A percentile compares a stretch with the other conserved stretches of the same genome.
Conservation (phyloP, 305 asterid genomes). For the Solanum hybrid region DNA sequence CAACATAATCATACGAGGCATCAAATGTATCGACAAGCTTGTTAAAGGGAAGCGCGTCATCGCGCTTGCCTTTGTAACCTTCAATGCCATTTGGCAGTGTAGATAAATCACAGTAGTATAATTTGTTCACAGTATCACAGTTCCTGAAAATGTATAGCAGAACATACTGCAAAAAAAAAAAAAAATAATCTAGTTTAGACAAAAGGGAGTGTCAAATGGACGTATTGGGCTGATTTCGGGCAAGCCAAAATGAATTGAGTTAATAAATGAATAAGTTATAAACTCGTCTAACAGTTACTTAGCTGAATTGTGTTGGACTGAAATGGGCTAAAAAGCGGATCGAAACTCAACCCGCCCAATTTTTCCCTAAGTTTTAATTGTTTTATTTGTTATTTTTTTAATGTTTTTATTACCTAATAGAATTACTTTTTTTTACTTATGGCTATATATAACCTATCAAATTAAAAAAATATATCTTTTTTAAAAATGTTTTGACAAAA, state of each 20-base stretch:
- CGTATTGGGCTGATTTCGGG: background rate
- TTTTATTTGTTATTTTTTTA: no score
- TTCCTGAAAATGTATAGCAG: conserved; percentile 46
- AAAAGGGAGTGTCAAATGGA: background rate
- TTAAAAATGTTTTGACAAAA: background rate
- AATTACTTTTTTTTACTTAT: no score
- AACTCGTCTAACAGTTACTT: background rate
- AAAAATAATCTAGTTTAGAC: background rate
- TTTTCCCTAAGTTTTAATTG: background rate
- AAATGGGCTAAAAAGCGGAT: background rate
- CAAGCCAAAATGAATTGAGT: background rate
- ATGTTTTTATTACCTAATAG: background rate
- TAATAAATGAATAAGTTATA: background rate
- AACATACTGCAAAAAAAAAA: conserved; percentile 57
- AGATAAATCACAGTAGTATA: conserved; percentile 71
- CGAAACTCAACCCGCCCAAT: background rate
- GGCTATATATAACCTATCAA: background rate
- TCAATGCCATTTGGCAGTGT: conserved; percentile 58
- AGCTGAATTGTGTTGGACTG: background rate
- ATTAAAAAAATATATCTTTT: no score
- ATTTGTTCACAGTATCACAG: conserved; percentile 89
- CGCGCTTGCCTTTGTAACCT: conserved; percentile 45
- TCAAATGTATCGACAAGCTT: conserved; percentile 79
- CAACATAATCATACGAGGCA: conserved; percentile 58
- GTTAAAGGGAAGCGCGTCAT: conserved; percentile 59